Evolutionary conservation across 139 green algal genomes (phyloP), one percentile per base, ranked within the genome.

Genomic region (Tetradesmus lagerheimii): DNA sequence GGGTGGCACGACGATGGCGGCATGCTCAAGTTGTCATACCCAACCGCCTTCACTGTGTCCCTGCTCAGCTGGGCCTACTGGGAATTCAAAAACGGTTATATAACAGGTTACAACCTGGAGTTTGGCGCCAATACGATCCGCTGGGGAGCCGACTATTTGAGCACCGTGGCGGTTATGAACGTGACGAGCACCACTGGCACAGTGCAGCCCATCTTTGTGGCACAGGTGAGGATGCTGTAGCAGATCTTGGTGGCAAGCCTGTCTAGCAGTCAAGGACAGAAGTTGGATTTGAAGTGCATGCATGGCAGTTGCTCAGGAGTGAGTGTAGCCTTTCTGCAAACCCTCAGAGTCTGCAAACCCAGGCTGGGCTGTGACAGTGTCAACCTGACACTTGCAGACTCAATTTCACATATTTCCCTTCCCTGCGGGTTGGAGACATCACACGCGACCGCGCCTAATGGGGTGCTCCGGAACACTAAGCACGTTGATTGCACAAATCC

Each of bases 91-190:
- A 31, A 76, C 2, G 87, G 87, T 38, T 91, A 87, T 41, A 31
- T 3, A n/a, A 29, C 75, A 38, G 38, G 34, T 23, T 34, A 37
- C 47, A 90, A 90, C 86, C 9, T 41, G 37, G 86, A 90, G 1
- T 90, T 90, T 86, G 86, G 86, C 67, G 87, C 87, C 57, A 91
- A 91, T 79, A 87, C 79, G 35, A 82, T 91, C 57, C 41, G 87
- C 38, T 91, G 87, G 87, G 87, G 79, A 1, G 87, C 78, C 9
- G 87, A 91, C 31, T 91, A 87, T 39, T 62, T 91, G 47, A 71
- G 74, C n/a, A 91, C 85, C 62, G 76, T 35, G 25, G 50, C 86
- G 3, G 45, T 77, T 0, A 90, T 37, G 23, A 90, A 79, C 37
- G 47, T 80, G 4, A 80, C 75, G 1, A 83, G 67, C 34, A 71